Percentiles rank a stretch among this genome's conserved stretches.
phyloP scores from a whole-genome alignment of 2,329 filamentous ascomycete genomes.

The Colletotrichum scovillei region DNA sequence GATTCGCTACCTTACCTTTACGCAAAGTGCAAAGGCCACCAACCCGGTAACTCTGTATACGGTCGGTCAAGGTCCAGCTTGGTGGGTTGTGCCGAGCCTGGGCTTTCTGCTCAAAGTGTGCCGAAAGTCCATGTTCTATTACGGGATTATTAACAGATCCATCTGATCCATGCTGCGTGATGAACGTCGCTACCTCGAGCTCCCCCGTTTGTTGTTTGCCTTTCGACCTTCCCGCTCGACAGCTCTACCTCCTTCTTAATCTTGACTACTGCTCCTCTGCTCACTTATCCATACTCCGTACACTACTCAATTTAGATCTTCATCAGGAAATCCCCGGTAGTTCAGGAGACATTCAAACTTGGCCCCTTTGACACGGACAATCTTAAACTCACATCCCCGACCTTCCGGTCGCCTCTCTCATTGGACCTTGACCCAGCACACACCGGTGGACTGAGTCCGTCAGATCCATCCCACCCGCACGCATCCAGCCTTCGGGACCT shows the following conservation, averaged over 20 bases:
- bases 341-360: background rate
- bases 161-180: slow-evolving; percentile 21
- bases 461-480: slow-evolving; percentile 23
- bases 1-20: background rate
- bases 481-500: slow-evolving; percentile 12
- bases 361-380: slow-evolving; percentile 6
- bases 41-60: slow-evolving; percentile 3
- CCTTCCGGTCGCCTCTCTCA: slow-evolving; percentile 6
- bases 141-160: slow-evolving; percentile 22
- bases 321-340: slow-evolving; percentile 3
- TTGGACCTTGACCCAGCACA: background rate
- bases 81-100: slow-evolving; percentile 34
- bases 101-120: slow-evolving; percentile 19
- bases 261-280: background rate
- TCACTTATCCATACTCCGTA: background rate
- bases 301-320: background rate
- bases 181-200: background rate
- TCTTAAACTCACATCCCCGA: slow-evolving; percentile 26
- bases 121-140: slow-evolving; percentile 14
- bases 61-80: slow-evolving; percentile 20
- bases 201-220: background rate
- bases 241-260: background rate
- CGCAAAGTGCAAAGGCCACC: slow-evolving; percentile 15
- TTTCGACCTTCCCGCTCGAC: background rate
- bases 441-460: slow-evolving; percentile 11